Evolutionary conservation across 2,329 filamentous ascomycete species (phyloP).

Genomic region (Penicillium crustosum): DNA sequence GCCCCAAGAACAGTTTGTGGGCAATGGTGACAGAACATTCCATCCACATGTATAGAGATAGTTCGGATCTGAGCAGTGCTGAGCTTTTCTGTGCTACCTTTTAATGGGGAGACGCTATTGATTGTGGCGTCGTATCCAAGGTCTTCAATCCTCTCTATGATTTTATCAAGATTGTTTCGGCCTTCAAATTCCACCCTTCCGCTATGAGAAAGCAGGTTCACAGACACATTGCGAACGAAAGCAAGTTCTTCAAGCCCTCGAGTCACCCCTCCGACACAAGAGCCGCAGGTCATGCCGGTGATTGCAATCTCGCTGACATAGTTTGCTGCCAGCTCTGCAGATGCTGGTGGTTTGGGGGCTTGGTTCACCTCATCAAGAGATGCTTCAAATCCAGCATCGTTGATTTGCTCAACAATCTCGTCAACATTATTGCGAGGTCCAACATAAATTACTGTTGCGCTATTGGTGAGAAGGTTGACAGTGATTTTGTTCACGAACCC

Average conservation of each 20-base stretch:
- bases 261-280: slow-evolving; percentile 54
- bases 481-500: slow-evolving; percentile 59
- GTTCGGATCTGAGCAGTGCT: slow-evolving; percentile 47
- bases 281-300: slow-evolving; percentile 59
- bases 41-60: slow-evolving; percentile 65
- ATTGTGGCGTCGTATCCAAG: slow-evolving; percentile 67
- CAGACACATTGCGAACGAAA: slow-evolving; percentile 50
- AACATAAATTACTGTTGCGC: slow-evolving; percentile 60
- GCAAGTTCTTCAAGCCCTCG: slow-evolving; percentile 47
- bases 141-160: slow-evolving; percentile 54
- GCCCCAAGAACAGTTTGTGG: slow-evolving; percentile 49
- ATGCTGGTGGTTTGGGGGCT: slow-evolving; percentile 6
- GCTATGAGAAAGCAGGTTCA: slow-evolving; percentile 54
- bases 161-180: slow-evolving; percentile 46
- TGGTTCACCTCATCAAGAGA: slow-evolving; percentile 39
- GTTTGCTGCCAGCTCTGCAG: slow-evolving; percentile 3
- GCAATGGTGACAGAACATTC: slow-evolving; percentile 74
- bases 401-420: slow-evolving; percentile 50
- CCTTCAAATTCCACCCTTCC: slow-evolving; percentile 51
- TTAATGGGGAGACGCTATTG: slow-evolving; percentile 43
- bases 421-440: slow-evolving; percentile 49
- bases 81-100: slow-evolving; percentile 33
- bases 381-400: slow-evolving; percentile 52
- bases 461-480: slow-evolving; percentile 68
- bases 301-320: slow-evolving; percentile 52